These are phyloP conservation scores for Magnaporthales sp. DNA, from an alignment of 2,329 filamentous ascomycete species.

Conservation along the genomic window DNA sequence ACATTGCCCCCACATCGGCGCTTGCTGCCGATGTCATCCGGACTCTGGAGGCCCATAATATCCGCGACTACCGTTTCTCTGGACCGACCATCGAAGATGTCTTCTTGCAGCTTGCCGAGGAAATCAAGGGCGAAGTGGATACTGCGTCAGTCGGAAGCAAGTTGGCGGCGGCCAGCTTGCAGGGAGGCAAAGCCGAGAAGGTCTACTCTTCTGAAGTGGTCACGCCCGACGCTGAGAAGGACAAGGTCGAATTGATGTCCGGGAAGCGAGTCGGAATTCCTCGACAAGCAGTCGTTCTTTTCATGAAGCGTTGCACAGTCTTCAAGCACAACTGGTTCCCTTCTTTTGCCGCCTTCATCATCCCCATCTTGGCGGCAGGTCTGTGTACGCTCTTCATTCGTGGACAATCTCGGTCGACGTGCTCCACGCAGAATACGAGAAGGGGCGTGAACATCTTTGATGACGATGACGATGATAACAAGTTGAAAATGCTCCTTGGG, in stretches of 20 bases:
- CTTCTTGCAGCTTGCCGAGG: conserved; percentile 78
- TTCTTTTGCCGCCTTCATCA: conserved; percentile 62
- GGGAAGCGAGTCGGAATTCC: conserved; percentile 62
- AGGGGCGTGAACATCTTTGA: conserved; percentile 16
- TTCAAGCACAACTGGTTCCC: conserved; percentile 72
- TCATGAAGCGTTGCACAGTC: conserved; percentile 69
- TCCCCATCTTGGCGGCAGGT: conserved; percentile 73
- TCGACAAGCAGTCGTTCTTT: conserved; percentile 64
- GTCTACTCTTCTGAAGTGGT: neutral
- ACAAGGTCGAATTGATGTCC: conserved; percentile 49
- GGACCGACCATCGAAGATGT: conserved; percentile 91
- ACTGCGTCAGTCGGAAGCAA: neutral
- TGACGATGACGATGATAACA: conserved; percentile 17
- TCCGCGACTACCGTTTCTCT: conserved; percentile 75
- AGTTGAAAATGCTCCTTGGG: neutral
- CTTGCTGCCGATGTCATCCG: conserved; percentile 65
- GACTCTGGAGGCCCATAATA: conserved; percentile 54
- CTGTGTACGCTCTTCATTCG: conserved; percentile 70
- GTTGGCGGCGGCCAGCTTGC: neutral
- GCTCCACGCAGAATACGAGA: conserved; percentile 38
- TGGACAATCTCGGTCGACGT: conserved; percentile 40
- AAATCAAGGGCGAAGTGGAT: conserved; percentile 48
- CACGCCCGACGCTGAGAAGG: conserved; percentile 11
- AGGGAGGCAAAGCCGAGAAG: neutral
- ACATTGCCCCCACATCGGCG: conserved; percentile 59